A percentile compares a stretch with the other conserved stretches of the same genome.
Conservation (phyloP, 2,329 filamentous ascomycete genomes). For the Calonectria henricotiae region DNA sequence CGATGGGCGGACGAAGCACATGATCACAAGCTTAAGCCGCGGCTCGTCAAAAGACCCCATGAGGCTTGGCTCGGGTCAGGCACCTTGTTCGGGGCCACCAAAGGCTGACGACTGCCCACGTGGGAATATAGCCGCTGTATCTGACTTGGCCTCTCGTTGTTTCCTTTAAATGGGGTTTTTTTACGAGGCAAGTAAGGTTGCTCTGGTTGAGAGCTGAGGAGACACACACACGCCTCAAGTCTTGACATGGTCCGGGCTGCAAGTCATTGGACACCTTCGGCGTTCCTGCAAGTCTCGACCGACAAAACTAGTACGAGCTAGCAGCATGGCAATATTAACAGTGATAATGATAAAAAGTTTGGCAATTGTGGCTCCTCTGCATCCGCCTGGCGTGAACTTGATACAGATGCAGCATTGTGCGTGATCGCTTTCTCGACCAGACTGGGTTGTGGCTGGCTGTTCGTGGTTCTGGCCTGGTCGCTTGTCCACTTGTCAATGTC, state of each 20-base stretch:
- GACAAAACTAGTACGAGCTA: neutral
- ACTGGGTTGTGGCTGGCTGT: conserved; percentile 26
- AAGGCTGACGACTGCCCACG: conserved; percentile 22
- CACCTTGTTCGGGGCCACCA: conserved; percentile 6
- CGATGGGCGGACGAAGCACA: conserved; percentile 28
- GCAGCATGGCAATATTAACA: neutral
- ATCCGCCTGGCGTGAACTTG: neutral
- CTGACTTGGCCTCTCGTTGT: neutral
- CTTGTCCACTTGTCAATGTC: conserved; percentile 35
- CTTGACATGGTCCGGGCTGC: conserved; percentile 1
- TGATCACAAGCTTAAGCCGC: conserved; percentile 32
- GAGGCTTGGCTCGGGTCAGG: conserved; percentile 23
- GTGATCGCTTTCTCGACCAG: conserved; percentile 25
- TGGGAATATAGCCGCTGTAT: conserved; percentile 15
- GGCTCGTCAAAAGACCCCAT: conserved; percentile 29
- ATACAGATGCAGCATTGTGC: conserved; percentile 19
- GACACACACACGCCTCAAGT: neutral
- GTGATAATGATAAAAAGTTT: conserved; percentile 1
- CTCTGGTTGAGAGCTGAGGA: neutral
- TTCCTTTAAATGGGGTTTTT: neutral
- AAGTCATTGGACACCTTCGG: neutral
- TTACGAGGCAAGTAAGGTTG: neutral
- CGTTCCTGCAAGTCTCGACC: conserved; percentile 2
- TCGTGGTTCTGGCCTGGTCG: conserved; percentile 17
- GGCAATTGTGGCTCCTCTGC: neutral